These are phyloP conservation scores for Saitozyma podzolica DNA, from an alignment of 768 basidiomycete species.

Conservation along the genomic window DNA sequence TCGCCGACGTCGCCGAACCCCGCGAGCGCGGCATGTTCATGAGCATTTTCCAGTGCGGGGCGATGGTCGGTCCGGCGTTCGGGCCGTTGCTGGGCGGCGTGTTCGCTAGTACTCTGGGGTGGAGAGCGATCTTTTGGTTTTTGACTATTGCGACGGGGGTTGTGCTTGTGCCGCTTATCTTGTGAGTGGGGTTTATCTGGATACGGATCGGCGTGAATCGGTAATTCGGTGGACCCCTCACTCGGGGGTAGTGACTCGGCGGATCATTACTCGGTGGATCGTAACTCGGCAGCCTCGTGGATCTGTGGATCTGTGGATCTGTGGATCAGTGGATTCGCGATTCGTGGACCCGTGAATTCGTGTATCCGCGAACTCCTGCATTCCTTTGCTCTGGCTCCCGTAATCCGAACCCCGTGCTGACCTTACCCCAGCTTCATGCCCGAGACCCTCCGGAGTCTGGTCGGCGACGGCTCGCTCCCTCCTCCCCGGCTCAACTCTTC, in stretches of 20 bases:
- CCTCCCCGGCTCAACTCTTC: constrained; percentile 42
- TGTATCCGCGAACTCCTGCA: not conserved
- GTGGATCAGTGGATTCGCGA: no score
- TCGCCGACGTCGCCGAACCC: constrained; percentile 72
- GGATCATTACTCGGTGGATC: no score
- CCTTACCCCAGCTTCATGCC: constrained; percentile 52
- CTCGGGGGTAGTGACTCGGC: no score
- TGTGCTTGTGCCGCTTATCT: constrained; percentile 52
- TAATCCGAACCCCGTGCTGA: not conserved
- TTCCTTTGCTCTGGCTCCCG: no score
- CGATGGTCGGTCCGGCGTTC: constrained; percentile 33
- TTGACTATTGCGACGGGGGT: constrained; percentile 36
- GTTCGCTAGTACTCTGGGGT: constrained; percentile 64
- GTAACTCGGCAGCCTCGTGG: no score
- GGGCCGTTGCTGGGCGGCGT: constrained; percentile 60
- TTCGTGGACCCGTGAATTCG: not conserved
- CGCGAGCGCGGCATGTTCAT: constrained; percentile 73
- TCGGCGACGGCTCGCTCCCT: constrained; percentile 45
- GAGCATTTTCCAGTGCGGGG: constrained; percentile 51
- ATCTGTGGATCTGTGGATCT: no score
- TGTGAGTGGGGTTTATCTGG: constrained; percentile 38
- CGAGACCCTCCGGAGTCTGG: constrained; percentile 54
- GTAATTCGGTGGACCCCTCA: no score
- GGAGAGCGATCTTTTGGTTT: constrained; percentile 56
- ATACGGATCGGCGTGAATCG: no score